Conservation (phyloP, 202 grass and related monocot species). For the Dendrocalamus latiflorus region DNA sequence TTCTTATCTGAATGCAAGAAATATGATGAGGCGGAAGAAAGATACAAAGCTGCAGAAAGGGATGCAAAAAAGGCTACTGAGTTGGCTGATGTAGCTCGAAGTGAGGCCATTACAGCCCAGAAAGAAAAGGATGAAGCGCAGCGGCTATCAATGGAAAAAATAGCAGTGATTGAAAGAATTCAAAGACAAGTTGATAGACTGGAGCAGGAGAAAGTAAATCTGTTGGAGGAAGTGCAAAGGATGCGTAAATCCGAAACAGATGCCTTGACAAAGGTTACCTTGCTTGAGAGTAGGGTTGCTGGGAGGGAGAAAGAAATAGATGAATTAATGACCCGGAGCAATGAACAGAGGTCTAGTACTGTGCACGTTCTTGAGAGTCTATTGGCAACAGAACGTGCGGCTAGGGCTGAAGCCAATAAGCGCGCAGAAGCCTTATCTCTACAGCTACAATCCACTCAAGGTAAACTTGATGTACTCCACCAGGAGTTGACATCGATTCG, state of each 20-base stretch:
- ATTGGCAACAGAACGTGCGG: conserved; percentile 57
- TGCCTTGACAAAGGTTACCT: conserved; percentile 46
- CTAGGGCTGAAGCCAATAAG: conserved; percentile 61
- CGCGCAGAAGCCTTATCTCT: conserved; percentile 68
- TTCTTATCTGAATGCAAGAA: no score
- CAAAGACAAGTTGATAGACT: conserved; percentile 51
- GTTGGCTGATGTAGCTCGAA: no score
- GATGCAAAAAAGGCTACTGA: no score
- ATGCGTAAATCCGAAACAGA: conserved; percentile 54
- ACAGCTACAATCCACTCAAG: conserved; percentile 68
- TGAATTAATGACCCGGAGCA: conserved; percentile 54
- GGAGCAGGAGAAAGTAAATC: conserved; percentile 52
- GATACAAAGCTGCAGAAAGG: no score
- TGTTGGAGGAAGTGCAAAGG: conserved; percentile 51
- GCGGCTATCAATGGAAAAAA: no score
- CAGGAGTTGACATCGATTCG: conserved; percentile 75
- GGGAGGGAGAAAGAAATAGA: conserved; percentile 73
- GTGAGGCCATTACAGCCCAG: no score
- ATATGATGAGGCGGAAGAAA: no score
- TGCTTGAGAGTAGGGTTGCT: conserved; percentile 57
- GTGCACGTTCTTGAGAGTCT: conserved; percentile 66
- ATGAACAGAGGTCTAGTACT: conserved; percentile 71
- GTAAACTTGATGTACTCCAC: conserved; percentile 79
- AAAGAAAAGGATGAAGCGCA: no score
- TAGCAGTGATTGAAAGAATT: no score